Evolutionary conservation across 345 rosid genomes (phyloP).

Genomic region (Eutrema heterophyllum): DNA sequence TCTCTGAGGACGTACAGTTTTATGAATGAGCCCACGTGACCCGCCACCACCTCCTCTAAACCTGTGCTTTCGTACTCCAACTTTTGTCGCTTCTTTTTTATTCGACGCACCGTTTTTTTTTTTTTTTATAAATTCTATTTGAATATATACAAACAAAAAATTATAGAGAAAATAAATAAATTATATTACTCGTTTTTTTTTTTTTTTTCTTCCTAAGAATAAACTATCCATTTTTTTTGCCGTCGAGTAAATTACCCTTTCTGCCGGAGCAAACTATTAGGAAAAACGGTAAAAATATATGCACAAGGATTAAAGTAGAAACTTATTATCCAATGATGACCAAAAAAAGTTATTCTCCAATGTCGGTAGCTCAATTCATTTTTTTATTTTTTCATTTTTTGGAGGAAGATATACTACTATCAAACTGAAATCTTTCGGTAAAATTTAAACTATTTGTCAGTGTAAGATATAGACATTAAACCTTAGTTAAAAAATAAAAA

Average conservation of each 20-base stretch:
- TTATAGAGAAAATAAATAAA: background rate
- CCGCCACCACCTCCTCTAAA: slow-evolving; percentile 30
- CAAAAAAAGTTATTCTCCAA: background rate
- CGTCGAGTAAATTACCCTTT: no score
- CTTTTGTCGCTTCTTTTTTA: slow-evolving; percentile 25
- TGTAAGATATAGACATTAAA: background rate
- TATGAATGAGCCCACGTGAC: slow-evolving; percentile 27
- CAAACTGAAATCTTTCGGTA: no score
- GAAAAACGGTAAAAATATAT: no score
- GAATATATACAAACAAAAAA: background rate
- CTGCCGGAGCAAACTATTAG: no score
- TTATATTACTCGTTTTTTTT: no score
- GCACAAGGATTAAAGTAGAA: background rate
- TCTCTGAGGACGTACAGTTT: slow-evolving; percentile 27
- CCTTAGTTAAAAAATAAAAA: no score
- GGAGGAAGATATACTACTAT: no score
- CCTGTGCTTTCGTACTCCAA: slow-evolving; percentile 29
- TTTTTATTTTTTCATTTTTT: background rate
- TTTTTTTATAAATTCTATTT: background rate
- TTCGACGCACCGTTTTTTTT: slow-evolving; percentile 14
- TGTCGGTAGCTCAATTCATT: slow-evolving; percentile 18
- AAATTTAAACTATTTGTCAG: background rate
- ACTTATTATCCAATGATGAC: background rate
- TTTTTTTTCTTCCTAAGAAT: no score
- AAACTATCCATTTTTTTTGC: no score